Conservation (phyloP, 148 eudicot genomes). For the Fallopia convolvulus region DNA sequence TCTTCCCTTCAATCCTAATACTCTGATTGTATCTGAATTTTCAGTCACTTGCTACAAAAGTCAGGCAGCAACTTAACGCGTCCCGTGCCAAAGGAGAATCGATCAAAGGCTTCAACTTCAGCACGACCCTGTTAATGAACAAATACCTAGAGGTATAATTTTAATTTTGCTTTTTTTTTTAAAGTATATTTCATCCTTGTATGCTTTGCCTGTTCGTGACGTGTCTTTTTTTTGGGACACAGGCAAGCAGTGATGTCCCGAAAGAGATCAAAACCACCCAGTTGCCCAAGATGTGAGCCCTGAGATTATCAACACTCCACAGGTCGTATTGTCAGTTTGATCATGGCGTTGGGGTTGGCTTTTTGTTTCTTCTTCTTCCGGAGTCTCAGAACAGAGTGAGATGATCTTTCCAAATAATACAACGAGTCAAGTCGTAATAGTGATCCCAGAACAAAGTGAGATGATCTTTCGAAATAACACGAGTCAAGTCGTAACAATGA, state of each 20-base stretch:
- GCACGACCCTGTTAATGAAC: constrained; percentile 59
- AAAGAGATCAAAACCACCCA: constrained; percentile 2
- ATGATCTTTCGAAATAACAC: background rate
- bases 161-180: background rate
- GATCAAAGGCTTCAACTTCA: constrained; percentile 76
- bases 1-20: constrained; percentile 3
- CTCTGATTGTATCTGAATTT: constrained; percentile 9
- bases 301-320: background rate
- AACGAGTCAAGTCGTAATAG: background rate
- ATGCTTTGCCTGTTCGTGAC: background rate
- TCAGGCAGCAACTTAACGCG: constrained; percentile 87
- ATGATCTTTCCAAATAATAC: background rate
- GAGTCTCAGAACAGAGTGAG: background rate
- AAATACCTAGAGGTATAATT: constrained; percentile 63
- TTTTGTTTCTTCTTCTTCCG: background rate
- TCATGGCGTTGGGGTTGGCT: background rate
- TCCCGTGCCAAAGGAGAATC: constrained; percentile 76
- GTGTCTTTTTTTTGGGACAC: background rate
- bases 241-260: constrained; percentile 13
- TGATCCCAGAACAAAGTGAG: background rate
- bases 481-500: background rate
- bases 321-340: background rate
- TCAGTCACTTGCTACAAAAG: constrained; percentile 92
- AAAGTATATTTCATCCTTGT: background rate
- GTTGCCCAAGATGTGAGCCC: constrained; percentile 4